Percentiles rank a stretch among this genome's conserved stretches.
Evolutionary conservation across 164 flowering plant species (phyloP).

Genomic region (Saururus chinensis): DNA sequence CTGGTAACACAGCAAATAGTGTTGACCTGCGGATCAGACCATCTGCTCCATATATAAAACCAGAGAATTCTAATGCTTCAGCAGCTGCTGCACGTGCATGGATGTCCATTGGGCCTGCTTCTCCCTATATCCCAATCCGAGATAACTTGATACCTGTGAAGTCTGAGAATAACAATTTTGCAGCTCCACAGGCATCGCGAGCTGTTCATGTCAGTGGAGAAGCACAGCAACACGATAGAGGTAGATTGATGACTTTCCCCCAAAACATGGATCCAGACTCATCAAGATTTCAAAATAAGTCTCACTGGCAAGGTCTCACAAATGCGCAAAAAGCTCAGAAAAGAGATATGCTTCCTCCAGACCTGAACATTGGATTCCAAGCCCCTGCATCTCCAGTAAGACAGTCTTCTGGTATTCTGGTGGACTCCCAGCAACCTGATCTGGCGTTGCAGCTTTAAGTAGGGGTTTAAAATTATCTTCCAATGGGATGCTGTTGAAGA

Average conservation of each 20-base stretch:
- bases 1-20: slow-evolving; percentile 13
- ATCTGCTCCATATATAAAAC: slow-evolving; percentile 30
- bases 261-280: slow-evolving; percentile 39
- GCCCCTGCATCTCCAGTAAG: slow-evolving; percentile 63
- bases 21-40: slow-evolving; percentile 20
- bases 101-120: slow-evolving; percentile 71
- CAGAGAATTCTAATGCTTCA: slow-evolving; percentile 43
- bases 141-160: slow-evolving; percentile 19
- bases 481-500: background rate
- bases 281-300: slow-evolving; percentile 48
- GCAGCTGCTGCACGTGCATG: slow-evolving; percentile 66
- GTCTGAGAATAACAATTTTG: slow-evolving; percentile 28
- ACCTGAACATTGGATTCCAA: slow-evolving; percentile 77
- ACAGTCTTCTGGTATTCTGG: slow-evolving; percentile 44
- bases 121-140: slow-evolving; percentile 37
- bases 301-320: slow-evolving; percentile 49
- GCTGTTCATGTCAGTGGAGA: slow-evolving; percentile 16
- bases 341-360: slow-evolving; percentile 71
- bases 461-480: background rate
- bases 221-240: slow-evolving; percentile 32
- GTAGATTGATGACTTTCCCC: slow-evolving; percentile 32
- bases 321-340: slow-evolving; percentile 44
- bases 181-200: slow-evolving; percentile 29
- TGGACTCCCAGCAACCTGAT: slow-evolving; percentile 91
- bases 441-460: slow-evolving; percentile 82